A percentile compares a stretch with the other conserved stretches of the same genome.
These are phyloP conservation scores for Halteria grandinella DNA, from an alignment of 73 alveolate species.

Conservation along the genomic window DNA sequence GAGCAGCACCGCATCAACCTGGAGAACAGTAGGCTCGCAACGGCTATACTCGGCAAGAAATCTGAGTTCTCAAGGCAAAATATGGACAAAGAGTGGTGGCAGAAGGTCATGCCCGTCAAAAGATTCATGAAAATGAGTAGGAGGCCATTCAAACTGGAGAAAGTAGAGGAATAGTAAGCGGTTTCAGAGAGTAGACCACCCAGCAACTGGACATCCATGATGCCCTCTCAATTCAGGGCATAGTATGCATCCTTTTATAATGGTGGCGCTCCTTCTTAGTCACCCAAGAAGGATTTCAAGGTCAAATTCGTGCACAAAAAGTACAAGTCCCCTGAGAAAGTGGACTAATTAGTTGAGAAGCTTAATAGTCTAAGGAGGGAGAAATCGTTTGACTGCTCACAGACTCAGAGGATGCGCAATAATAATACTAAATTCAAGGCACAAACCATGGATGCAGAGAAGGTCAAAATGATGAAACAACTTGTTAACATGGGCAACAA, in stretches of 20 bases:
- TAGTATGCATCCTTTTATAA: not conserved
- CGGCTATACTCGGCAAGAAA: not conserved
- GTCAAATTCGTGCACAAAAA: no score
- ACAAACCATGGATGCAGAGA: not conserved
- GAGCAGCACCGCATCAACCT: constrained; percentile 1
- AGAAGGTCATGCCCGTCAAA: not conserved
- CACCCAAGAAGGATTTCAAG: no score
- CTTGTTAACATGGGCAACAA: not conserved
- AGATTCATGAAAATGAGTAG: not conserved
- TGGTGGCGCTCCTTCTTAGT: not conserved
- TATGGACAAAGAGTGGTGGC: constrained; percentile 27
- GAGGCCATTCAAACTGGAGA: constrained; percentile 1
- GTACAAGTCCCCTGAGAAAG: no score
- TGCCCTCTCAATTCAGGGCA: not conserved
- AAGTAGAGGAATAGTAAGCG: not conserved
- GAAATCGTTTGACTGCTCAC: no score
- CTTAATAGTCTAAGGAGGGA: no score
- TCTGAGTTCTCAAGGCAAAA: not conserved
- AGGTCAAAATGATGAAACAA: not conserved
- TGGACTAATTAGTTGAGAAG: no score
- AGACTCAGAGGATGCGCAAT: no score
- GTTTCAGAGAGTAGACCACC: not conserved
- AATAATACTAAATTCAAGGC: constrained; percentile 11
- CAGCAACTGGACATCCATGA: not conserved
- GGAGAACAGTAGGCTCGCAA: constrained; percentile 15